phyloP scores from a whole-genome alignment of 2,329 filamentous ascomycete species.

The Alternaria dauci region DNA sequence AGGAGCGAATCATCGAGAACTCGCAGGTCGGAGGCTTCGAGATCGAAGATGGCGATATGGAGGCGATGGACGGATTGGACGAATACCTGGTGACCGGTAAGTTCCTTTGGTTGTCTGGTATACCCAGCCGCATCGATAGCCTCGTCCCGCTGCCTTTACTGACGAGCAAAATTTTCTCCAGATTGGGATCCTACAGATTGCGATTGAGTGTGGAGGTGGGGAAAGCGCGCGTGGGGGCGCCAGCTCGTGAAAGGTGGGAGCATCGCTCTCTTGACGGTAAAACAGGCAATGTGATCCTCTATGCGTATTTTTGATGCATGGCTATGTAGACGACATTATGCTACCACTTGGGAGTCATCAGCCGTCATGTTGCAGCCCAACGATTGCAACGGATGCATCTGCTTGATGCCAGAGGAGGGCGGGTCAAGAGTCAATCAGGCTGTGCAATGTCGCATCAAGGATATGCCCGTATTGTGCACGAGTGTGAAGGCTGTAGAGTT shows the following conservation, averaged over 20 bases:
- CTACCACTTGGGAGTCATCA: not conserved
- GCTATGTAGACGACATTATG: not conserved
- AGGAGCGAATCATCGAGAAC: constrained; percentile 71
- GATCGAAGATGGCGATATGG: constrained; percentile 71
- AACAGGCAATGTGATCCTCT: not conserved
- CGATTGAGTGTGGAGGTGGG: constrained; percentile 31
- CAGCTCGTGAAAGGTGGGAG: constrained; percentile 18
- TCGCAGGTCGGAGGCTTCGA: constrained; percentile 67
- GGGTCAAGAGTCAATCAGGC: not conserved
- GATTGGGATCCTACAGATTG: constrained; percentile 60
- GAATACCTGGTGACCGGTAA: constrained; percentile 72
- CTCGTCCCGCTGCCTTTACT: constrained; percentile 19
- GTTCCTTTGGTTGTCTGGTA: constrained; percentile 9
- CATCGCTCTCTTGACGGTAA: not conserved
- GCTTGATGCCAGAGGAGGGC: not conserved
- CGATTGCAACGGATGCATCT: not conserved
- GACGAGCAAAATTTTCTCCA: constrained; percentile 29
- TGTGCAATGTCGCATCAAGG: not conserved
- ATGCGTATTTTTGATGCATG: not conserved
- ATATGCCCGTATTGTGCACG: not conserved
- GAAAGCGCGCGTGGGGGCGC: constrained; percentile 30
- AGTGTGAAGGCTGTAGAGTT: not conserved
- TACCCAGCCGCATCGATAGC: not conserved
- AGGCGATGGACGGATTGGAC: constrained; percentile 69
- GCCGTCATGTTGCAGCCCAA: not conserved